Base-by-base conservation (phyloP, 257 asterid genomes). In the Verbena officinalis region DNA sequence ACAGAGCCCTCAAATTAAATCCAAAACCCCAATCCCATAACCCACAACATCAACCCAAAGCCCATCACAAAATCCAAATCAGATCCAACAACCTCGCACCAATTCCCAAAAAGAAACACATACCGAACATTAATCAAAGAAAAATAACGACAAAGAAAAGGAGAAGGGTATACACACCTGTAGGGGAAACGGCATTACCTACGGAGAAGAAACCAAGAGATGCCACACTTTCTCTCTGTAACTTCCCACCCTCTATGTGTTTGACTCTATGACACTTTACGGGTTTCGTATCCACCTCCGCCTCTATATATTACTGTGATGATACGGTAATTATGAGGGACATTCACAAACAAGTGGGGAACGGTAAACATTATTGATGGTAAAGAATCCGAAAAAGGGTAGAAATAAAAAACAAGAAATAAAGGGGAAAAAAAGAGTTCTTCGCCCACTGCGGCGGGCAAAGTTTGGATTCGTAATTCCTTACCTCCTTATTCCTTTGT, bases 171-270 rank as follows among this genome's bases (percentile, higher is more conserved):
- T 3, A n/a, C 0, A 45, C 70, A 80, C 82, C 82, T 62, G 73
- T 54, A 61, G 74, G 65, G 72, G 59, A 69, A 77, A 77, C 73
- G 74, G 79, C 83, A 73, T 73, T 64, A 73, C 74, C 79, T 56
- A 66, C 69, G 71, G 71, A 72, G 71, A 62, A 17, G 51, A 69
- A 61, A 65, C 73, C 69, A 50, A 59, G 80, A 36, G 82, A 76
- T 70, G 80, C 82, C 80, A 57, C 73, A 27, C 51, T 72, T 13
- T 75, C 81, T 66, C 77, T 75, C 70, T 72, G 77, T 38, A 24
- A 12, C 69, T 38, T 42, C 54, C 40, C 15, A 61, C 46, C 73
- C 55, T 61, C 64, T 43, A n/a, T n/a, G n/a, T 43, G 38, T 16
- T 58, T 66, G 62, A 40, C 59, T 53, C 24, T 53, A 44, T 27